Evolutionary conservation across 352 stramenopile genomes (phyloP), one percentile per base, ranked within the genome.

Genomic region (Aphanomyces astaci): DNA sequence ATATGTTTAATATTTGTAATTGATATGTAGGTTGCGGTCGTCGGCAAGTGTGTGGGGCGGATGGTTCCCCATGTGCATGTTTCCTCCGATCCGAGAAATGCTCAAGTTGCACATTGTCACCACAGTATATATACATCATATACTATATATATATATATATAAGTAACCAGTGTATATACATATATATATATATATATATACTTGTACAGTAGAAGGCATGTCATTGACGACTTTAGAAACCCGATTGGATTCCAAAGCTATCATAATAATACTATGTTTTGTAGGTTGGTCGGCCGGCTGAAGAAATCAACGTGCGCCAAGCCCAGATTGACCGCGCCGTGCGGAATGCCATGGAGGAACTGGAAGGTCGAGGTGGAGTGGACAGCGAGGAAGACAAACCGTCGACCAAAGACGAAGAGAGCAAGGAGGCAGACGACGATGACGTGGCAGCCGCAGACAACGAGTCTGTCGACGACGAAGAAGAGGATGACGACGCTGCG

Each of bases 11-110:
- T n/a, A n/a, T n/a, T n/a, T n/a, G n/a, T n/a, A n/a, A n/a, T n/a
- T n/a, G n/a, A n/a, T n/a, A n/a, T 31, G 28, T 67, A 67, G 60
- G 17, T 13, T 75, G 53, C 78, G 77, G 40, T 59, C 75, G 24
- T 71, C 68, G 33, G 81, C 84, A 22, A 81, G 81, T 31, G 70
- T 93, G 15, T 75, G 90, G 2, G 80, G 81, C 28, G 84, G 84
- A 2, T 93, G 84, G 84, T 93, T 84, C 73, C 80, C 84, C 22
- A 83, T 81, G 32, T 81, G 89, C 54, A 88, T 93, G 82, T 93
- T 93, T 46, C 40, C 88, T 55, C 78, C 80, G 7, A 66, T 93
- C 46, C 84, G 84, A 13, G 84, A 93, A 66, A 89, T 91, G 39
- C 82, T 93, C 45, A 78, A 83, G 17, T 74, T 81, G 63, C 84